Conservation (phyloP, 192 early-diverging fungal genomes). For the Kappamyces sp. region DNA sequence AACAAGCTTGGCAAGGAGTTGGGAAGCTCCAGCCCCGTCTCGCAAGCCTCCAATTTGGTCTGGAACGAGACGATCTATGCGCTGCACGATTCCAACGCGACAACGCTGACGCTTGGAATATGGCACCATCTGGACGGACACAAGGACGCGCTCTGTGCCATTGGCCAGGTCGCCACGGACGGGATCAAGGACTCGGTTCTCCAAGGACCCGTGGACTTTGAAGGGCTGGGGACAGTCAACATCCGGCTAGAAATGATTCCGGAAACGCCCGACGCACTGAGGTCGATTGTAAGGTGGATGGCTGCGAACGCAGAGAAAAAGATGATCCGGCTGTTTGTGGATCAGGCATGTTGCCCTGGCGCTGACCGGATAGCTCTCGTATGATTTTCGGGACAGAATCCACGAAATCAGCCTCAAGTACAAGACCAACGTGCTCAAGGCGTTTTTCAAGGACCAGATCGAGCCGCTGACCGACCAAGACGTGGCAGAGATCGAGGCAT, state of each 20-base stretch:
- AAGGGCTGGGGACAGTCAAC: not conserved
- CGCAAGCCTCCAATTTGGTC: conserved; percentile 11
- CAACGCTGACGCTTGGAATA: not conserved
- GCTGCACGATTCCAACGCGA: not conserved
- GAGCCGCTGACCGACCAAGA: not conserved
- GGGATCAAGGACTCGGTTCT: not conserved
- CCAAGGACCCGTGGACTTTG: no score
- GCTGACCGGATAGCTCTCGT: conserved; percentile 13
- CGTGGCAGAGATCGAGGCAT: conserved; percentile 12
- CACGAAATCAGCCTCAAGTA: conserved; percentile 22
- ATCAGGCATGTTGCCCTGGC: conserved; percentile 15
- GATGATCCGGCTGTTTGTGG: conserved; percentile 16
- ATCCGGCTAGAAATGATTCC: conserved; percentile 4
- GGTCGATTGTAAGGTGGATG: conserved; percentile 1
- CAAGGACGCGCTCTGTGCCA: not conserved
- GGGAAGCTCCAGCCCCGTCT: conserved; percentile 12
- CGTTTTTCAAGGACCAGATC: conserved; percentile 13
- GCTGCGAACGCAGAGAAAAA: not conserved
- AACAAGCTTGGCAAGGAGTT: conserved; percentile 14
- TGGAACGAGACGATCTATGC: conserved; percentile 18
- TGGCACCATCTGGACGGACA: conserved; percentile 2
- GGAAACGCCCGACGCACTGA: not conserved
- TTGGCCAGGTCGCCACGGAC: not conserved
- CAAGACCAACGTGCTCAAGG: conserved; percentile 11
- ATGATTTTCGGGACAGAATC: conserved; percentile 25